Evolutionary conservation across 2,329 filamentous ascomycete species (phyloP), one percentile per base, ranked within the genome.

Genomic region (Xylariaceae sp.): DNA sequence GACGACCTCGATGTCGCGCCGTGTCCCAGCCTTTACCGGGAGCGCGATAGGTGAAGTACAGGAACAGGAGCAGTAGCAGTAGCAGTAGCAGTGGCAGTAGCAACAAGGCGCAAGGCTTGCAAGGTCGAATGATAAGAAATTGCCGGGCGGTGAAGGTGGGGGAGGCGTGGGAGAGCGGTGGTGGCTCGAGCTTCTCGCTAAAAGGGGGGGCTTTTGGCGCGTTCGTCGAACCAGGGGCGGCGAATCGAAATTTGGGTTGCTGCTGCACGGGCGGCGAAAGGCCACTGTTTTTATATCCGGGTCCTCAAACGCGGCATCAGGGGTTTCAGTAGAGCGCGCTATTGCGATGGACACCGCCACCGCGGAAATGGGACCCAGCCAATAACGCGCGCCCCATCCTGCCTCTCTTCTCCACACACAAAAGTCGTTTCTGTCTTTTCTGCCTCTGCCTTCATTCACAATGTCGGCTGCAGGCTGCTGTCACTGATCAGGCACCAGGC

Each of bases 141-240:
- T 52, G 48, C 49, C 46, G 40, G 48, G 45, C 48, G 46, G 48
- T 52, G 48, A 49, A 48, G 35, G 50, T 49, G 50, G 50, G 50
- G 48, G 47, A 35, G 29, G 19, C 24, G 12, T 15, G 23, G 29
- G 16, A 21, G 32, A 29, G 35, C 28, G 23, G 23, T 7, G 27
- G 39, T 43, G 43, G 45, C 40, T 44, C 41, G 36, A 33, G 37
- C 38, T 36, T 10, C 34, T 19, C 29, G 14, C 24, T 27, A 21
- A 14, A 14, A 11, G 24, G 24, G 5, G 6, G n/a, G 24, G 24
- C 24, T 5, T 11, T 14, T 37, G 34, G 12, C 19, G 30, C 30
- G 12, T 32, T 17, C 12, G 33, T 27, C 19, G 29, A 33, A 29
- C 29, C 29, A 19, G 37, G 36, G 31, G 29, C 15, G 30, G 15